Evolutionary conservation across 2,329 filamentous ascomycete genomes (phyloP), one percentile per base, ranked within the genome.

Genomic region (Dactylonectria macrodidyma): DNA sequence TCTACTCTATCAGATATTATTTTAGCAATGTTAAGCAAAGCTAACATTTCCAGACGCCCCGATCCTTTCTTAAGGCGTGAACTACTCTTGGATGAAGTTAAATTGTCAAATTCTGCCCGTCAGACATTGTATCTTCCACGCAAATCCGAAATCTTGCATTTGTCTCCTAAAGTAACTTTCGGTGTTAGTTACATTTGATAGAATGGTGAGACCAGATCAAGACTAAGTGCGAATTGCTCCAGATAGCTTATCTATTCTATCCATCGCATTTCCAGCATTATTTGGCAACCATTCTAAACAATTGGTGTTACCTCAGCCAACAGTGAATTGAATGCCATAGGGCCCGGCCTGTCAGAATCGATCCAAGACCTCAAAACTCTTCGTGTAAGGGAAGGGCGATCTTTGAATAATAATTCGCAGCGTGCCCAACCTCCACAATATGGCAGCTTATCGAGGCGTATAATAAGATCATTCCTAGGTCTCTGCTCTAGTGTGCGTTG

Each of bases 361-460:
- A 64, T 59, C 4, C 66, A 63, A 3, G 66, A 67, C 36, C 71
- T 66, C 34, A 79, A 74, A 22, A 75, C 80, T 60, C 77, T 78
- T 4, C 81, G 80, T 26, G 85, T 83, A 19, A 86, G 80, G 57
- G 84, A 85, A 0, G 84, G 81, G 4, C 84, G 76, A 66, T 84
- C 19, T 19, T 19, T 19, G 85, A 79, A 85, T 84, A 59, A 86
- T 82, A 70, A 86, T 84, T 19, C 83, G 79, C 46, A 86, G 76
- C 60, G 86, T 86, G 7, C 81, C 78, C 46, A 78, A 78, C 12
- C 84, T 78, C 82, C 84, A 85, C 55, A 78, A 78, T 75, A 84
- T 82, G 22, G 85, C 80, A 3, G 79, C 79, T 26, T 84, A 82
- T 1, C 80, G 77, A 11, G 84, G 78, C 0, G 78, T 75, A 61